These are phyloP conservation scores for Theobroma grandiflorum DNA, from an alignment of 441 rosid species.

Conservation along the genomic window DNA sequence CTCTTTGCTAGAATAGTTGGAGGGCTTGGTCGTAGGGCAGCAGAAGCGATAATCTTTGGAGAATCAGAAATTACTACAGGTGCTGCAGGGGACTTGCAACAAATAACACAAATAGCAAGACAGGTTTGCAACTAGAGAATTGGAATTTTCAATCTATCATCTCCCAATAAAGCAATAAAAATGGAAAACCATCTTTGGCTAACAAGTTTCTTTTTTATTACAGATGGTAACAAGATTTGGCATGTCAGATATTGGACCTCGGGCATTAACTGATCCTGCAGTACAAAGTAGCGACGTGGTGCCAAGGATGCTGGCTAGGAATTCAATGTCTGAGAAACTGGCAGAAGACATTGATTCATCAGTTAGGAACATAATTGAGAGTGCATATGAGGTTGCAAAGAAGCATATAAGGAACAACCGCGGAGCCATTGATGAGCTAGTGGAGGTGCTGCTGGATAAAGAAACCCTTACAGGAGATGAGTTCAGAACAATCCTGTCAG, in stretches of 20 bases:
- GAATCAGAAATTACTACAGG: slow-evolving; percentile 78
- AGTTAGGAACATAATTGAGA: slow-evolving; percentile 50
- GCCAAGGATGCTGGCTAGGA: slow-evolving; percentile 74
- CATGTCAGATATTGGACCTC: slow-evolving; percentile 81
- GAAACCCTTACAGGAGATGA: slow-evolving; percentile 74
- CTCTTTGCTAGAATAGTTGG: slow-evolving; percentile 74
- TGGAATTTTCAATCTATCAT: neutral
- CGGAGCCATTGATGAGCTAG: slow-evolving; percentile 78
- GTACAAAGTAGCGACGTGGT: slow-evolving; percentile 63
- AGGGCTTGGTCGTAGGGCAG: slow-evolving; percentile 81
- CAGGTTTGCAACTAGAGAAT: slow-evolving; percentile 45
- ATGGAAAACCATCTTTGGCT: neutral
- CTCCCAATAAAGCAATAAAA: neutral
- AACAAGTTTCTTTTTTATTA: slow-evolving; percentile 18
- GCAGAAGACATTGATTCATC: slow-evolving; percentile 68
- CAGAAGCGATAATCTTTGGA: slow-evolving; percentile 74
- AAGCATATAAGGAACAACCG: slow-evolving; percentile 61
- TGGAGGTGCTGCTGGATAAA: slow-evolving; percentile 73
- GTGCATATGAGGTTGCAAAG: slow-evolving; percentile 70
- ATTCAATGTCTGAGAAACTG: slow-evolving; percentile 71
- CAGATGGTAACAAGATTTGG: slow-evolving; percentile 87
- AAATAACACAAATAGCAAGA: slow-evolving; percentile 69
- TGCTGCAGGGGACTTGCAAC: slow-evolving; percentile 75
- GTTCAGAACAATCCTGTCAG: slow-evolving; percentile 62
- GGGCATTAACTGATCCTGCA: slow-evolving; percentile 68